Conservation (phyloP, 768 basidiomycete species). For the Tulasnella sp. region DNA sequence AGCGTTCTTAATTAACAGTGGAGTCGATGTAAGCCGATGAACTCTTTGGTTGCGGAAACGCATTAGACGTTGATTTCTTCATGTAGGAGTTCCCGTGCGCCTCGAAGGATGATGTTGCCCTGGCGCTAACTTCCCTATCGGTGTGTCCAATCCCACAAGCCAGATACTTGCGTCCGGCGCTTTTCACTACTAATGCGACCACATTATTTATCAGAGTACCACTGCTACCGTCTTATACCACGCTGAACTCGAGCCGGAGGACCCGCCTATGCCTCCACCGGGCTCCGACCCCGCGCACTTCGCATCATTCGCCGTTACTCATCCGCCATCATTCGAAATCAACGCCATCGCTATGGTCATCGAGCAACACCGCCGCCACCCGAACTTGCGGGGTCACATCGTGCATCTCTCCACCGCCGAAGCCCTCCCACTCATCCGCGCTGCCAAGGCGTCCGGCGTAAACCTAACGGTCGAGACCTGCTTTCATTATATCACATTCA, state of each 20-base stretch:
- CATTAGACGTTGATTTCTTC: neutral
- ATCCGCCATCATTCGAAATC: conserved; percentile 68
- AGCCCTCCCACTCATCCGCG: conserved; percentile 64
- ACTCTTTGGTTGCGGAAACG: neutral
- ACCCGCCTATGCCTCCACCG: neutral
- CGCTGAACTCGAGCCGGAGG: conserved; percentile 59
- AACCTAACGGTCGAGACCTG: conserved; percentile 91
- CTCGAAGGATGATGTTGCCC: conserved; percentile 48
- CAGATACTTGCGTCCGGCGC: conserved; percentile 3
- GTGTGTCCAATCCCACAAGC: conserved; percentile 39
- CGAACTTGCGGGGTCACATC: conserved; percentile 74
- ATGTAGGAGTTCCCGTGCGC: conserved; percentile 87
- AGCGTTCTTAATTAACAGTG: conserved; percentile 91
- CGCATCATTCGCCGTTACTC: conserved; percentile 72
- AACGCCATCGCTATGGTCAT: conserved; percentile 73
- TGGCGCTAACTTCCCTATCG: conserved; percentile 65
- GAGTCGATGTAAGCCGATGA: conserved; percentile 62
- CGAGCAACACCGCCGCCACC: conserved; percentile 47
- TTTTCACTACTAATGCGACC: neutral
- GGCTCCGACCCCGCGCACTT: conserved; percentile 46
- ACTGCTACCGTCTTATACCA: conserved; percentile 78
- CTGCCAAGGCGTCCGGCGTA: conserved; percentile 47
- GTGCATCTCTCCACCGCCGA: conserved; percentile 86
- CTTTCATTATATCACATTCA: conserved; percentile 87
- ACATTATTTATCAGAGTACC: conserved; percentile 37